Base-by-base conservation (phyloP, 371 early-diverging fungal species). In the Mortierella polycephala region DNA sequence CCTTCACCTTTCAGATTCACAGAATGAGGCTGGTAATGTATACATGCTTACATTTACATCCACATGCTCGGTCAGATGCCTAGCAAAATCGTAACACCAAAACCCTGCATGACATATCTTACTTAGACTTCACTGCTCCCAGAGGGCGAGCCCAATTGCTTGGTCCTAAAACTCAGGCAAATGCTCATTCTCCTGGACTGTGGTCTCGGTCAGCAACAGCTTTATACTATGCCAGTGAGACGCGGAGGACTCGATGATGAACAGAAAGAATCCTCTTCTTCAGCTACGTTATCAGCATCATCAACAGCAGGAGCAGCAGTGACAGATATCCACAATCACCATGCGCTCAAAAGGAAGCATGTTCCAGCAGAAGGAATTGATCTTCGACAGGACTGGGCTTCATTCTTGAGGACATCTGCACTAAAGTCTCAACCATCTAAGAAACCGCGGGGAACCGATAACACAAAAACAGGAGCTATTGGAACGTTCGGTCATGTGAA, bases 171-270 rank as follows among this genome's bases (percentile, higher is more conserved):
- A 50, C 60, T 79, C 18, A 64, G 80, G 23, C 80, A 79, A 37
- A 79, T 79, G 80, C 67, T 79, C 39, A 62, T 79, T 66, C 69
- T 79, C 42, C 74, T 79, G 14, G 80, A 79, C 67, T 79, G 80
- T 52, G 80, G 80, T 11, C 80, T 79, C 1, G 80, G 80, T 7
- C 69, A 69, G 40, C 69, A 73, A 45, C 80, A 79, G 20, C 59
- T 79, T 42, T 73, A 79, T 44, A 60, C 73, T 10, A 69, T 73
- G 80, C 80, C 80, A 23, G 80, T 79, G 12, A 57, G 80, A 8
- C 66, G 69, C 41, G 80, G 80, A 11, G 76, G 76, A 9, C 59
- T 76, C 16, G 57, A 56, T 5, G 75, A 75, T n/a, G 69, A 69
- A 7, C 57, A 57, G 10, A 69, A 69, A 46, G 64, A 69, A 7